Evolutionary conservation across 345 rosid species (phyloP).

Genomic region (Camelina sativa): DNA sequence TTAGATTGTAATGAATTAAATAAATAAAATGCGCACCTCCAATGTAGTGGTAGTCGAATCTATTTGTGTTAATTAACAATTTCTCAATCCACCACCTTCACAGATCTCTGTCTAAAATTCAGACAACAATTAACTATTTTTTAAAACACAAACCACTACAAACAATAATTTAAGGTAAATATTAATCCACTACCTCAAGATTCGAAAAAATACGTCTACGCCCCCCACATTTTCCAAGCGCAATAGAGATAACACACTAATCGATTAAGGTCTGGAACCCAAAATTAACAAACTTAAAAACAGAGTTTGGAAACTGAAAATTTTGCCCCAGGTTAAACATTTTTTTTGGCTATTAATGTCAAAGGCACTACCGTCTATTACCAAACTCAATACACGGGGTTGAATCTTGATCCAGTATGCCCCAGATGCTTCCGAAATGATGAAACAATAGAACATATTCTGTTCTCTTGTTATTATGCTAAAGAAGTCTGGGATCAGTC

Average conservation of each 20-base stretch:
- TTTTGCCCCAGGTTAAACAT: no score
- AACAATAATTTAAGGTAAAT: background rate
- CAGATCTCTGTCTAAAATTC: conserved; percentile 33
- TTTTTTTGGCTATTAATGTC: no score
- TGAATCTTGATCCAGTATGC: no score
- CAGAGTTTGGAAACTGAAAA: no score
- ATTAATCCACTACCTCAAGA: background rate
- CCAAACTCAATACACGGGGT: no score
- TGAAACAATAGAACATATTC: no score
- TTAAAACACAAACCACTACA: background rate
- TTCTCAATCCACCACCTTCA: conserved; percentile 17
- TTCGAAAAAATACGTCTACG: background rate
- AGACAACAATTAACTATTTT: conserved; percentile 15
- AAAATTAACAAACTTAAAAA: no score
- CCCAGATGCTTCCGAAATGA: no score
- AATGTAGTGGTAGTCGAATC: conserved; percentile 27
- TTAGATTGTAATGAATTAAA: background rate
- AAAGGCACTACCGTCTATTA: no score
- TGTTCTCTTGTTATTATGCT: no score
- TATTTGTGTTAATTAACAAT: conserved; percentile 25
- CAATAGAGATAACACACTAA: background rate
- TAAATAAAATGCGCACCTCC: background rate
- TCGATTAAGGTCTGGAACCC: background rate
- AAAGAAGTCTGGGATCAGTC: no score
- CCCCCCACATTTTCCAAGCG: conserved; percentile 3